Evolutionary conservation across 164 flowering plant genomes (phyloP), one percentile per base, ranked within the genome.

Genomic region (Sextonia rubra): DNA sequence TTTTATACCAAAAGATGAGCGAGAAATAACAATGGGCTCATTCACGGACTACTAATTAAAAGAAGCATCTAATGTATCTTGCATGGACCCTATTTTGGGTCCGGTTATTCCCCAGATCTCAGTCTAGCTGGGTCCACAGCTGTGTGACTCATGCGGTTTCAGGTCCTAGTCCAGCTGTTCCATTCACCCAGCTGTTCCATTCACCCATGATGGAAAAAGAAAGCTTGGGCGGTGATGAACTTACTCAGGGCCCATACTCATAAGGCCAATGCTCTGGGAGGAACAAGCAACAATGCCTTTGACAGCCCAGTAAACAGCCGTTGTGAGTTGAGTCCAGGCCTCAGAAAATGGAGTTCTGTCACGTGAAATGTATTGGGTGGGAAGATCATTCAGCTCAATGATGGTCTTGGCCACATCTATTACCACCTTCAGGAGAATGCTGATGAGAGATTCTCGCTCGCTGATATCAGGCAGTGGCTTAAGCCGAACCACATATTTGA

Each of bases 231-330:
- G 44, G 44, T 37, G 2, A 17, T 22, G 30, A 22, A 66, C 75
- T 66, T 75, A 81, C 81, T 79, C 74, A 27, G 69, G 75, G 1
- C 81, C 70, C 56, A 62, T 24, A 55, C 86, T 82, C 0, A 76
- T 68, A 47, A 88, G 83, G 64, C 78, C 69, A 5, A 76, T 71
- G 68, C 85, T 80, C 60, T 80, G 86, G 1, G 87, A 74, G 0
- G 86, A 71, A 55, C 87, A 85, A 11, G 85, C 83, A n/a, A 85
- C 85, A 1, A 76, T 71, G 30, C 87, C 80, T 22, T 83, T 71
- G 8, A 87, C 74, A 60, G 77, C 80, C 92, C 90, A 89, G 48
- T 89, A 89, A 9, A 73, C 81, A 24, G 88, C 89, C 26, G 78
- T 77, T 7, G 90, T 89, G 68, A 84, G 81, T 63, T 74, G 79